phyloP scores from a whole-genome alignment of 2,329 filamentous ascomycete species.

The Fusarium multiceps region DNA sequence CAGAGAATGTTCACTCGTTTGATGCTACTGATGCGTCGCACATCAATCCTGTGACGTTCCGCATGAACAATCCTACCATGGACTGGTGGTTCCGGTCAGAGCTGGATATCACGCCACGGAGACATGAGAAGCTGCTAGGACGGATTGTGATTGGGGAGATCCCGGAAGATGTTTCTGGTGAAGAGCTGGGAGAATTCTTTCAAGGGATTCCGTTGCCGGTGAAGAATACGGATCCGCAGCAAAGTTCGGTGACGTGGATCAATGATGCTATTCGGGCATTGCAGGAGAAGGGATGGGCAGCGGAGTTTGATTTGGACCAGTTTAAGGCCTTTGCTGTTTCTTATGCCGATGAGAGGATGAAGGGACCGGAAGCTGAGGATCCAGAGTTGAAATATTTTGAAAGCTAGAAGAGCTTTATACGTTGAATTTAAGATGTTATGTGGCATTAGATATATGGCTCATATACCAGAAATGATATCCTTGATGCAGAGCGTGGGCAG shows the following conservation, averaged over 20 bases:
- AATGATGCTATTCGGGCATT: constrained; percentile 43
- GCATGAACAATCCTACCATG: constrained; percentile 49
- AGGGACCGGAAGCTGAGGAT: constrained; percentile 16
- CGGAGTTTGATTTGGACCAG: constrained; percentile 39
- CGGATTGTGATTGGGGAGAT: constrained; percentile 45
- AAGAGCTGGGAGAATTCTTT: constrained; percentile 42
- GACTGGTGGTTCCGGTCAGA: constrained; percentile 47
- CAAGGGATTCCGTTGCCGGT: constrained; percentile 42
- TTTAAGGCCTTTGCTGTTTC: constrained; percentile 47
- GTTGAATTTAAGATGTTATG: neutral
- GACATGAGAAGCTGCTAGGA: constrained; percentile 44
- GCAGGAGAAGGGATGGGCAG: constrained; percentile 43
- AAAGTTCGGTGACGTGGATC: constrained; percentile 52
- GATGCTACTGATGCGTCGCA: constrained; percentile 49
- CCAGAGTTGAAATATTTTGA: constrained; percentile 16
- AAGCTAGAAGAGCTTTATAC: neutral
- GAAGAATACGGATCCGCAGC: constrained; percentile 49
- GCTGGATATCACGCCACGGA: constrained; percentile 27
- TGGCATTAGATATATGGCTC: neutral
- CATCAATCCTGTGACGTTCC: constrained; percentile 47
- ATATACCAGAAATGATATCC: neutral
- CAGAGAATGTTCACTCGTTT: constrained; percentile 31
- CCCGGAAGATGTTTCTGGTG: constrained; percentile 24
- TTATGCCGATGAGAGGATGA: constrained; percentile 48
- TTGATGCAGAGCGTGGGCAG: neutral